Evolutionary conservation across 169 alveolate species (phyloP).

Genomic region (Theileria equi): DNA sequence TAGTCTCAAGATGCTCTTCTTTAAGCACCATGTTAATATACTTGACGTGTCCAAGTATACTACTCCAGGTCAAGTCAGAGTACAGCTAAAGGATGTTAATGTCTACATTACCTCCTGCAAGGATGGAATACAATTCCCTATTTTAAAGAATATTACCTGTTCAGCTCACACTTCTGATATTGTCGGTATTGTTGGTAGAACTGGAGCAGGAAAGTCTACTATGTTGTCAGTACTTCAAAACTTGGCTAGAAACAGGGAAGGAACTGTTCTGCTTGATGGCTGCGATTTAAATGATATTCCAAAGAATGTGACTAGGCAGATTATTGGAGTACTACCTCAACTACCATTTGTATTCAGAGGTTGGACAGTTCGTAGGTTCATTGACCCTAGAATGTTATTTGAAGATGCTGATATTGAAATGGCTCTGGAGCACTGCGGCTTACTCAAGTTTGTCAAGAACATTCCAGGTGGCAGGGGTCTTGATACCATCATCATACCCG

Average conservation of each 20-base stretch:
- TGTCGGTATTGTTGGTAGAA: slow-evolving; percentile 52
- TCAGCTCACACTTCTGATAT: slow-evolving; percentile 27
- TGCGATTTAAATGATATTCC: slow-evolving; percentile 41
- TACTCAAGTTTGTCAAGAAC: slow-evolving; percentile 19
- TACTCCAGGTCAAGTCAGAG: background rate
- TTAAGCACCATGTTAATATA: background rate
- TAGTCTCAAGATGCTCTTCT: background rate
- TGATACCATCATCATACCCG: slow-evolving; percentile 35
- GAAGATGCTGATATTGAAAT: slow-evolving; percentile 30
- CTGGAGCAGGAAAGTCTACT: slow-evolving; percentile 65
- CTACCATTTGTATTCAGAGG: slow-evolving; percentile 56
- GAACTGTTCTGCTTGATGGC: slow-evolving; percentile 63
- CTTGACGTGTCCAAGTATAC: slow-evolving; percentile 6
- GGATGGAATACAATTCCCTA: background rate
- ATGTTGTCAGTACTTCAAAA: slow-evolving; percentile 32
- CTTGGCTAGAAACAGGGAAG: slow-evolving; percentile 18
- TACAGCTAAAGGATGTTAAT: background rate
- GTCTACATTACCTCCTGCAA: background rate
- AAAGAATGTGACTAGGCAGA: slow-evolving; percentile 14
- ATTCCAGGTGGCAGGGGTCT: slow-evolving; percentile 25
- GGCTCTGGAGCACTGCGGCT: slow-evolving; percentile 53
- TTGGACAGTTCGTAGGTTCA: slow-evolving; percentile 58
- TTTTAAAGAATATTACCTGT: slow-evolving; percentile 21
- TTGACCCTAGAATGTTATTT: slow-evolving; percentile 57
- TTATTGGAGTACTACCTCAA: slow-evolving; percentile 58